These are phyloP conservation scores for Globisporangium apiculatum DNA, from an alignment of 352 stramenopile genomes.

Conservation along the genomic window DNA sequence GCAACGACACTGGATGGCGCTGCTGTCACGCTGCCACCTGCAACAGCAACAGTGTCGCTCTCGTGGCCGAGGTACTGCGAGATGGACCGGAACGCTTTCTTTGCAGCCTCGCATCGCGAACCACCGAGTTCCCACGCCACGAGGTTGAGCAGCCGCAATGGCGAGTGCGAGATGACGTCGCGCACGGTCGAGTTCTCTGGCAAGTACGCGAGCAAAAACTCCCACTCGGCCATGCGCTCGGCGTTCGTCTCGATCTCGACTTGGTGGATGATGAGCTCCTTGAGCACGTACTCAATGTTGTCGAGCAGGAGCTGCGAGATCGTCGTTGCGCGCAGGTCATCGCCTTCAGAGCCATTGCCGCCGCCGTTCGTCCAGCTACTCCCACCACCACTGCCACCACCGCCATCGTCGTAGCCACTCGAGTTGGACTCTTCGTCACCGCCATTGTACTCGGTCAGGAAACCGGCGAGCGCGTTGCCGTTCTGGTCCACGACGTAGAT, in stretches of 20 bases:
- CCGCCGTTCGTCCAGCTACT: background rate
- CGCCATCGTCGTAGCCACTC: conserved; percentile 14
- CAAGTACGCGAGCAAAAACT: conserved; percentile 66
- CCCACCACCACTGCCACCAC: too few species aligned
- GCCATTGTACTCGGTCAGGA: conserved; percentile 29
- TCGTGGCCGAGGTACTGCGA: conserved; percentile 36
- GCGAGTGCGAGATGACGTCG: conserved; percentile 48
- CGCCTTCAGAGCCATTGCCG: conserved; percentile 13
- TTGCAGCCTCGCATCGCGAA: conserved; percentile 35
- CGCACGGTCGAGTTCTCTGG: conserved; percentile 48
- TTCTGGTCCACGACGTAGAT: conserved; percentile 60
- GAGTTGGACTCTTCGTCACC: conserved; percentile 13
- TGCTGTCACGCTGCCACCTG: too few species aligned
- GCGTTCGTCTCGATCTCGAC: conserved; percentile 41
- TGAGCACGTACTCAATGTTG: conserved; percentile 47
- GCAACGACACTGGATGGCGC: too few species aligned
- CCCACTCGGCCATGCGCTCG: conserved; percentile 48
- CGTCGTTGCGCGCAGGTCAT: conserved; percentile 15
- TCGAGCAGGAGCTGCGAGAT: conserved; percentile 38
- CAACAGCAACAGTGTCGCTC: background rate
- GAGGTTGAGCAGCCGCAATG: conserved; percentile 48
- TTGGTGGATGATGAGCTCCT: conserved; percentile 61
- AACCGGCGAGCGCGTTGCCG: conserved; percentile 37
- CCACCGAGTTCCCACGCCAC: conserved; percentile 66
- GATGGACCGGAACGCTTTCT: conserved; percentile 49